Evolutionary conservation across 179 eudicot species (phyloP).

Genomic region (Nepenthes alata): DNA sequence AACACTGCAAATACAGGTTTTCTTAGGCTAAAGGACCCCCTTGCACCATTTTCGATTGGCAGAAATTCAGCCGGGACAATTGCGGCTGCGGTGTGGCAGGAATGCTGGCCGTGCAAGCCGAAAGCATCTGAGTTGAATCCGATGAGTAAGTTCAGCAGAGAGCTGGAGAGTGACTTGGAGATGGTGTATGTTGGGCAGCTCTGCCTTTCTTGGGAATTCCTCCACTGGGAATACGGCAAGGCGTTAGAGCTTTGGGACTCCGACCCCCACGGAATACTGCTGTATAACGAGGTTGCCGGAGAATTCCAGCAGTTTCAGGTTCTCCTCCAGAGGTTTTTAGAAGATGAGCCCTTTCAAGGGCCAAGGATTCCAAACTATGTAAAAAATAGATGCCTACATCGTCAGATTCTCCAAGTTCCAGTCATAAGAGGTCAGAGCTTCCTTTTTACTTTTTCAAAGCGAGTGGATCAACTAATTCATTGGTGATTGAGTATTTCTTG

Average conservation of each 20-base stretch:
- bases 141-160: constrained; percentile 43
- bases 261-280: constrained; percentile 43
- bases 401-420: constrained; percentile 86
- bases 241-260: constrained; percentile 79
- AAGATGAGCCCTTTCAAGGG: constrained; percentile 72
- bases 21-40: constrained; percentile 76
- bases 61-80: constrained; percentile 31
- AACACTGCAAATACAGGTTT: constrained; percentile 35
- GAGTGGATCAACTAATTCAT: background rate
- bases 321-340: constrained; percentile 64
- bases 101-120: constrained; percentile 31
- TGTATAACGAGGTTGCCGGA: constrained; percentile 70
- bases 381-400: constrained; percentile 54
- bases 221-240: constrained; percentile 84
- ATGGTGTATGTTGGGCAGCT: constrained; percentile 86
- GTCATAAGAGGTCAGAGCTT: constrained; percentile 53
- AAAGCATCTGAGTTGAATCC: constrained; percentile 34
- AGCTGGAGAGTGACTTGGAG: constrained; percentile 65
- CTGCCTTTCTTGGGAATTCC: constrained; percentile 96
- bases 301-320: constrained; percentile 95
- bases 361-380: constrained; percentile 66
- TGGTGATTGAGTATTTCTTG: no score
- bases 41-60: constrained; percentile 32
- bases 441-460: background rate
- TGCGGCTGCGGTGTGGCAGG: constrained; percentile 40